Conservation (phyloP, 192 early-diverging fungal genomes). For the Coemansia biformis region DNA sequence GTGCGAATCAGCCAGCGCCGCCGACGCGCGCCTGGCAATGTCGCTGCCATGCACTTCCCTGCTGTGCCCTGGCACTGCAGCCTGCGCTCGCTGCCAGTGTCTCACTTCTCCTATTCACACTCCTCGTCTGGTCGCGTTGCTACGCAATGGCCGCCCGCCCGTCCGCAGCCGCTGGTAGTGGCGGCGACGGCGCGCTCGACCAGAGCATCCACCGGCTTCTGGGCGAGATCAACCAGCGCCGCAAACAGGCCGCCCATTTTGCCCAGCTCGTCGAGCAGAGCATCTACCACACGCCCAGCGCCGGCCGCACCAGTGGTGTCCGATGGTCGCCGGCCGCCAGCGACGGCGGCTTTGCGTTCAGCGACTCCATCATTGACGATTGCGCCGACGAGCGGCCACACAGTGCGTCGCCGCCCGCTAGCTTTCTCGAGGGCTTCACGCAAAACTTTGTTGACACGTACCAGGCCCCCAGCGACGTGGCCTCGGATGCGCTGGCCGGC, state of each 20-base stretch:
- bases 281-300: slow-evolving; percentile 6
- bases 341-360: not conserved
- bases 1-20: no score
- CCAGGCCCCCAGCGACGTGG: slow-evolving; percentile 1
- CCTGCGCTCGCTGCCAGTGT: no score
- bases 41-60: no score
- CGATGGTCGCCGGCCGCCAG: no score
- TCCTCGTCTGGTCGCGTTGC: not conserved
- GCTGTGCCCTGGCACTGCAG: no score
- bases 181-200: not conserved
- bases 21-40: no score
- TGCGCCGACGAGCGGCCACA: not conserved
- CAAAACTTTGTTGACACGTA: slow-evolving; percentile 34
- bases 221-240: slow-evolving; percentile 14
- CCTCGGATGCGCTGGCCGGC: not conserved
- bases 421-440: slow-evolving; percentile 40
- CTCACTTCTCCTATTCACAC: not conserved
- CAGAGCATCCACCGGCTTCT: slow-evolving; percentile 22
- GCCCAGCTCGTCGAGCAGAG: slow-evolving; percentile 30
- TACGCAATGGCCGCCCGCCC: not conserved
- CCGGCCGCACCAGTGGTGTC: not conserved
- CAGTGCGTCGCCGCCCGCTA: slow-evolving; percentile 16
- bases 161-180: no score
- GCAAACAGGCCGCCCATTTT: slow-evolving; percentile 24
- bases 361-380: not conserved